These are phyloP conservation scores for Diaporthe sp. DNA, from an alignment of 2,329 filamentous ascomycete genomes.

Conservation along the genomic window DNA sequence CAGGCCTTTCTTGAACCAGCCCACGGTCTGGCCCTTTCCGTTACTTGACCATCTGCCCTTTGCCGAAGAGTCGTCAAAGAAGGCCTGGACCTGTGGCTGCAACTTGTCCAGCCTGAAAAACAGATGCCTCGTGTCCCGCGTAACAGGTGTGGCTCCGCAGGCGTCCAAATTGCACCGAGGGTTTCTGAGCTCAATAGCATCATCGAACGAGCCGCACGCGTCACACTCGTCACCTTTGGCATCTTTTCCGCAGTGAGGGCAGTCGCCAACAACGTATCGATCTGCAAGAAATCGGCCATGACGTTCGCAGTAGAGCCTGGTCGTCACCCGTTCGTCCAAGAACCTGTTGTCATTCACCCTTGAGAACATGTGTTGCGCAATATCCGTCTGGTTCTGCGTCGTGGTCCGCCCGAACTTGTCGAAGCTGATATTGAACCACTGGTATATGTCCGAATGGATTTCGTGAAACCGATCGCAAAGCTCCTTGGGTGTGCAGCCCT, in stretches of 20 bases:
- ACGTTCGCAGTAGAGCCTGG: conserved; percentile 79
- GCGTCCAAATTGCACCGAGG: conserved; percentile 79
- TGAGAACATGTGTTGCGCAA: conserved; percentile 79
- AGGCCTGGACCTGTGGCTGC: conserved; percentile 74
- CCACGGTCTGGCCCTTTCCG: conserved; percentile 70
- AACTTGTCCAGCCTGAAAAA: conserved; percentile 79
- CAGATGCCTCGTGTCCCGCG: conserved; percentile 77
- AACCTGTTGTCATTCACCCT: conserved; percentile 78
- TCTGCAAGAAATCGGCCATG: conserved; percentile 73
- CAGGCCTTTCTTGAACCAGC: conserved; percentile 75
- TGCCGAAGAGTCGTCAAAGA: conserved; percentile 70
- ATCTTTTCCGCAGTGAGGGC: conserved; percentile 70
- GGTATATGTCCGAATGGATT: conserved; percentile 79
- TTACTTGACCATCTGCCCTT: conserved; percentile 74
- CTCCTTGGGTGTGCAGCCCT: conserved; percentile 75
- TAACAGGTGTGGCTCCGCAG: conserved; percentile 71
- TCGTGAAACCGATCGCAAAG: conserved; percentile 82
- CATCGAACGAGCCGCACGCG: conserved; percentile 68
- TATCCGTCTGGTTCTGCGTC: conserved; percentile 78
- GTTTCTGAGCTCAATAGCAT: conserved; percentile 71
- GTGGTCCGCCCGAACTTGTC: conserved; percentile 83
- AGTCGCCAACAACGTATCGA: conserved; percentile 75
- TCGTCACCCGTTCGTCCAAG: conserved; percentile 75
- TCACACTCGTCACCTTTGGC: conserved; percentile 73
- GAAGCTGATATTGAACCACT: conserved; percentile 84